Percentiles rank a stretch among this genome's conserved stretches.
Conservation (phyloP, 805 yeast genomes). For the Kazachstania martiniae region DNA sequence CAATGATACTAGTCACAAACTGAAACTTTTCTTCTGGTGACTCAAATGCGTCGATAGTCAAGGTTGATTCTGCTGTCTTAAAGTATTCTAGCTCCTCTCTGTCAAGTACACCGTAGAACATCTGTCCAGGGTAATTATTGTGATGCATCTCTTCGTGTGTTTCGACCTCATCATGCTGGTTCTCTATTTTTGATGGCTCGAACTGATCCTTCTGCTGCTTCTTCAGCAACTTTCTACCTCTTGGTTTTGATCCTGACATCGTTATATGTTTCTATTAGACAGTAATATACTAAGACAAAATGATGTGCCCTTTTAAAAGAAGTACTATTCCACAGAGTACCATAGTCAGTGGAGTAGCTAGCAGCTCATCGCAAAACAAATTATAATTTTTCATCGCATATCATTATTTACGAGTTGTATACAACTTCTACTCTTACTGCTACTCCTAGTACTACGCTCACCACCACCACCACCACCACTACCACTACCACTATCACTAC, state of each 20-base stretch:
- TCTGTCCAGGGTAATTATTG: slow-evolving; percentile 15
- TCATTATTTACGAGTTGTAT: too few species aligned
- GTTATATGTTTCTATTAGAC: too few species aligned
- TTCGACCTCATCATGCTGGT: slow-evolving; percentile 6
- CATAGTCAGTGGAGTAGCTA: too few species aligned
- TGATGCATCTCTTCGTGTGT: slow-evolving; percentile 9
- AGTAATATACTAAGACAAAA: too few species aligned
- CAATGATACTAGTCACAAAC: slow-evolving; percentile 68
- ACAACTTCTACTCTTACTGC: too few species aligned
- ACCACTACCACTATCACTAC: too few species aligned
- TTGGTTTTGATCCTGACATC: slow-evolving; percentile 21
- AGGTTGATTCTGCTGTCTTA: slow-evolving; percentile 81
- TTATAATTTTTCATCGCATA: too few species aligned
- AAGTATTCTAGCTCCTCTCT: slow-evolving; percentile 80
- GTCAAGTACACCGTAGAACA: slow-evolving; percentile 83
- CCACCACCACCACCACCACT: too few species aligned
- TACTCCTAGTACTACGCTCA: too few species aligned
- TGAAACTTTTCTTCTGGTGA: slow-evolving; percentile 59
- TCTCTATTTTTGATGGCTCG: slow-evolving; percentile 9
- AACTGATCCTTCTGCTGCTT: slow-evolving; percentile 19
- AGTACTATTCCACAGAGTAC: too few species aligned
- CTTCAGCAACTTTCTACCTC: slow-evolving; percentile 34
- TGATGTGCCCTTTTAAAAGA: too few species aligned
- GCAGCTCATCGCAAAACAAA: too few species aligned
- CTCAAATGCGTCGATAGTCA: slow-evolving; percentile 71